Conservation (phyloP, 2,329 filamentous ascomycete species). For the Alternaria postmessia region DNA sequence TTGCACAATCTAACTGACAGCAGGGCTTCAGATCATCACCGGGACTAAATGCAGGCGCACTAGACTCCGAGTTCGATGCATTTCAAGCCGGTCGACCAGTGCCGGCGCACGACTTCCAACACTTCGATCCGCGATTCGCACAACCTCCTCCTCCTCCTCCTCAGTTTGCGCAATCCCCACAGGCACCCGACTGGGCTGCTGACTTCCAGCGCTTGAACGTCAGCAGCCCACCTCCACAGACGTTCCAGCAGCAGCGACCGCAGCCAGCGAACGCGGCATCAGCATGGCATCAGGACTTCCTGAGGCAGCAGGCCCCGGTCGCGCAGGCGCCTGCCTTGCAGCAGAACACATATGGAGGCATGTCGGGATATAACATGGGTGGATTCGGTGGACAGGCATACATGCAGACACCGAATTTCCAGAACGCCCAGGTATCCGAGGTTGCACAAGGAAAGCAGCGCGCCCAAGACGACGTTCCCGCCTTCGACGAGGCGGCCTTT, state of each 20-base stretch:
- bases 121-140: slow-evolving; percentile 47
- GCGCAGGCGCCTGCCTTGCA: slow-evolving; percentile 40
- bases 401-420: slow-evolving; percentile 32
- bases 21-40: slow-evolving; percentile 69
- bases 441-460: slow-evolving; percentile 46
- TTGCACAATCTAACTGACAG: not conserved
- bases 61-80: slow-evolving; percentile 74
- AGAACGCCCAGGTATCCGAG: slow-evolving; percentile 32
- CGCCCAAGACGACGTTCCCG: slow-evolving; percentile 47
- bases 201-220: slow-evolving; percentile 61
- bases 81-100: slow-evolving; percentile 65
- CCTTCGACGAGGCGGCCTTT: slow-evolving; percentile 65
- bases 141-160: slow-evolving; percentile 50
- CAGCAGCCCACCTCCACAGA: slow-evolving; percentile 51
- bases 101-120: slow-evolving; percentile 51
- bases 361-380: slow-evolving; percentile 40
- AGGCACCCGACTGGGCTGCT: slow-evolving; percentile 56
- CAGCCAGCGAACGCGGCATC: slow-evolving; percentile 40
- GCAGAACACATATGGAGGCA: slow-evolving; percentile 37
- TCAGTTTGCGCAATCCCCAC: slow-evolving; percentile 44
- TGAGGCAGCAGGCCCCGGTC: slow-evolving; percentile 51
- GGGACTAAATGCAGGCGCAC: slow-evolving; percentile 60
- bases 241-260: slow-evolving; percentile 58
- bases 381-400: slow-evolving; percentile 37
- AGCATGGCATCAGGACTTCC: slow-evolving; percentile 70